Evolutionary conservation across 768 basidiomycete genomes (phyloP).

Genomic region (Mycena kentingensis): DNA sequence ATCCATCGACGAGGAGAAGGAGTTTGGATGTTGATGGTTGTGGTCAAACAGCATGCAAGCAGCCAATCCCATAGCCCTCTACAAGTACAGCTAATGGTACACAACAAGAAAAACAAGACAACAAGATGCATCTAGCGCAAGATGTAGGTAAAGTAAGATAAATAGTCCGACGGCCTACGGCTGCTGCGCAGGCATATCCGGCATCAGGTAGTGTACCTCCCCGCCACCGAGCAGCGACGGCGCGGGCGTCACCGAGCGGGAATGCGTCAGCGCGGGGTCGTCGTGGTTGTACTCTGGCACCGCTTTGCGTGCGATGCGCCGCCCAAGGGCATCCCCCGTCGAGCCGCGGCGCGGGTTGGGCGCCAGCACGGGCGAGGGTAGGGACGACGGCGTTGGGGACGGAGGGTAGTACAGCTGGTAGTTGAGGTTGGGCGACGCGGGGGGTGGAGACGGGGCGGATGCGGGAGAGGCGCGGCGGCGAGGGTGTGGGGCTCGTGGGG

Average conservation of each 20-base stretch:
- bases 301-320: not conserved
- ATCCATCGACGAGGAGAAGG: too few species aligned
- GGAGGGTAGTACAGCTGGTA: not conserved
- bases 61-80: not conserved
- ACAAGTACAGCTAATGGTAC: not conserved
- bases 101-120: too few species aligned
- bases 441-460: too few species aligned
- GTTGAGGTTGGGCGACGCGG: not conserved
- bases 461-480: too few species aligned
- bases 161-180: not conserved
- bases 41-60: too few species aligned
- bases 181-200: not conserved
- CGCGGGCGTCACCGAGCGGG: not conserved
- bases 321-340: not conserved
- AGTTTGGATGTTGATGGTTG: too few species aligned
- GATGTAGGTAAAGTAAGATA: not conserved
- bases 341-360: slow-evolving; percentile 1
- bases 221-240: not conserved
- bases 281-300: slow-evolving; percentile 2
- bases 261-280: not conserved
- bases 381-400: not conserved
- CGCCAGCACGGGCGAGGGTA: not conserved
- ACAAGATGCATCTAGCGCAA: not conserved
- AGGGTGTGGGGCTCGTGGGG: not conserved
- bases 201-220: not conserved